A percentile compares a stretch with the other conserved stretches of the same genome.
These are phyloP conservation scores for Isabelozyma gotoi DNA, from an alignment of 805 yeast species.

Conservation along the genomic window DNA sequence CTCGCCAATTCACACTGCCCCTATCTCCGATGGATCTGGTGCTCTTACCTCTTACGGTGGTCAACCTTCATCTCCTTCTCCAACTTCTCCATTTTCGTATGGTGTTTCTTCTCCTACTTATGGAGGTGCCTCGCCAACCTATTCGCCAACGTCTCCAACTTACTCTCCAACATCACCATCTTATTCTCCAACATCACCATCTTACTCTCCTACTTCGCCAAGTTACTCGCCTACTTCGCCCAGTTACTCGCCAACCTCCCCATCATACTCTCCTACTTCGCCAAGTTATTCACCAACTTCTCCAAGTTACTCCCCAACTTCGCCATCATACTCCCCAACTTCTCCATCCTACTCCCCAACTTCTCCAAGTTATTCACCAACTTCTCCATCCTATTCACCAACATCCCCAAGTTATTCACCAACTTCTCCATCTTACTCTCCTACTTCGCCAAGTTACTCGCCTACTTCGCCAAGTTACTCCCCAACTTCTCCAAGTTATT, in stretches of 20 bases:
- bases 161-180: slow-evolving; percentile 51
- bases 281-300: slow-evolving; percentile 78
- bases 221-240: slow-evolving; percentile 76
- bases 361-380: slow-evolving; percentile 64
- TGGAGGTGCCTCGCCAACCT: slow-evolving; percentile 58
- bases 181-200: slow-evolving; percentile 70
- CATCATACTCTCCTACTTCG: slow-evolving; percentile 63
- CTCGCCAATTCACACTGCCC: slow-evolving; percentile 92
- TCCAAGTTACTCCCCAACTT: slow-evolving; percentile 77
- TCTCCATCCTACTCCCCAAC: slow-evolving; percentile 83
- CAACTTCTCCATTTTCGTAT: slow-evolving; percentile 58
- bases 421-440: slow-evolving; percentile 62
- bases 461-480: slow-evolving; percentile 69
- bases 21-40: slow-evolving; percentile 70
- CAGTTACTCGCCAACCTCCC: slow-evolving; percentile 57
- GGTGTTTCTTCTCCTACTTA: slow-evolving; percentile 50
- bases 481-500: slow-evolving; percentile 69
- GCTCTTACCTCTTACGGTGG: slow-evolving; percentile 91
- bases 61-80: slow-evolving; percentile 47
- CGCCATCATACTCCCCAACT: slow-evolving; percentile 70
- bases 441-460: slow-evolving; percentile 50
- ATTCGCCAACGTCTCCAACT: slow-evolving; percentile 73
- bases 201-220: slow-evolving; percentile 79
- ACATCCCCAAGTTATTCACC: slow-evolving; percentile 74
- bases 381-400: slow-evolving; percentile 65